Base-by-base conservation (phyloP, 805 yeast genomes). In the Ogataea kodamae region DNA sequence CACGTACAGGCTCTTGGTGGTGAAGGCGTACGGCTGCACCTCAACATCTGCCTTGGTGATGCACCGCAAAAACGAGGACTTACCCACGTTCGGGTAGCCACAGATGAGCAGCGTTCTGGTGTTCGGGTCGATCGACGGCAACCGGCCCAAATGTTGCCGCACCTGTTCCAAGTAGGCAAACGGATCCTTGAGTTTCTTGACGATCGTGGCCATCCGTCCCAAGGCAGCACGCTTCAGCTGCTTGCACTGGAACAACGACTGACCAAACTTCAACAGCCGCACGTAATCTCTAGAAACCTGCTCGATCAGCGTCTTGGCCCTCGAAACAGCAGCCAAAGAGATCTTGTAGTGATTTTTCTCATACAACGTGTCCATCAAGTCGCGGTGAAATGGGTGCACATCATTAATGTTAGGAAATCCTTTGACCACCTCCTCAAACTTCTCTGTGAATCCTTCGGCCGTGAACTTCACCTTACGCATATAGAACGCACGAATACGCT, bases 1-100 rank as follows among this genome's bases (percentile, higher is more conserved):
- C 39, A 92, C 99, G 54, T 87, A 92, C 52, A 92, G 69, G 19
- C 96, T 85, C 68, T 92, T 92, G 42, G 99, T 92, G 49, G 99
- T 92, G 79, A 92, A 92, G 20, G 98, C 98, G 64, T 92, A 92
- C 25, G 99, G 99, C 65, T 92, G 98, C 42, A 92, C 98, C 59
- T 92, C 99, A 40, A 92, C 99, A 54, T 92, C 97, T 23, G 97
- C 97, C 54, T 94, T 85, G 45, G 99, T 92, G 65, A 92, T 85
- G 61, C 92, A 78, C 57, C 78, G 74, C 63, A 92, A 73, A 66
- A 92, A 92, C 10, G 96, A 87, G 9, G 98, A 92, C 66, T 92
- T 92, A 67, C 99, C 99, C 42, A 92, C 99, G 64, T 92, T 92
- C 37, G 99, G 99, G 66, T 92, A 92, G 43, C 99, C 99, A 69